Evolutionary conservation across 495 filamentous ascomycete genomes (phyloP).

Genomic region (Sordaria brevicollis): DNA sequence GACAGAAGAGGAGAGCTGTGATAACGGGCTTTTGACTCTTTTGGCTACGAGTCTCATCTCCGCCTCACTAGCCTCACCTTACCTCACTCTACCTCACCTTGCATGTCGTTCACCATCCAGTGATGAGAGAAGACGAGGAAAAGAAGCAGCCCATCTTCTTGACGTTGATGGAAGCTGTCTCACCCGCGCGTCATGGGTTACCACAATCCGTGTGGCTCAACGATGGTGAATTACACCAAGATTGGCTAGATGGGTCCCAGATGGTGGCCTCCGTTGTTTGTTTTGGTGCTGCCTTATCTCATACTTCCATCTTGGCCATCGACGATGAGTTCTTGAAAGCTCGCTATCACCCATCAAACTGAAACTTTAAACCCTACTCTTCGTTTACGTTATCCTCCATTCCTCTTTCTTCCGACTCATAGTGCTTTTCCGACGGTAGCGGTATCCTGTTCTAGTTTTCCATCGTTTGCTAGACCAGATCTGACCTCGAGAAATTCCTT

Average conservation of each 20-base stretch:
- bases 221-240: not conserved
- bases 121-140: not conserved
- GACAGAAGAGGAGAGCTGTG: not conserved
- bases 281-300: not conserved
- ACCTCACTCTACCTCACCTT: not conserved
- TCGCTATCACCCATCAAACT: not conserved
- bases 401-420: not conserved
- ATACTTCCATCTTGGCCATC: not conserved
- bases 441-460: not conserved
- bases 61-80: not conserved
- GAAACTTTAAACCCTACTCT: not conserved
- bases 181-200: not conserved
- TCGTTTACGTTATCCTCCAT: not conserved
- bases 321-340: not conserved
- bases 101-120: not conserved
- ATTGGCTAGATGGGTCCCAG: not conserved
- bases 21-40: not conserved
- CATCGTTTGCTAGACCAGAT: not conserved
- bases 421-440: not conserved
- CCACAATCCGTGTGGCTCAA: not conserved
- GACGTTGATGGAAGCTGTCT: not conserved
- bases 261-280: not conserved
- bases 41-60: not conserved
- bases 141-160: not conserved
- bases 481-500: not conserved